A percentile compares a stretch with the other conserved stretches of the same genome.
phyloP scores from a whole-genome alignment of 441 rosid species.

The Metrosideros polymorpha region DNA sequence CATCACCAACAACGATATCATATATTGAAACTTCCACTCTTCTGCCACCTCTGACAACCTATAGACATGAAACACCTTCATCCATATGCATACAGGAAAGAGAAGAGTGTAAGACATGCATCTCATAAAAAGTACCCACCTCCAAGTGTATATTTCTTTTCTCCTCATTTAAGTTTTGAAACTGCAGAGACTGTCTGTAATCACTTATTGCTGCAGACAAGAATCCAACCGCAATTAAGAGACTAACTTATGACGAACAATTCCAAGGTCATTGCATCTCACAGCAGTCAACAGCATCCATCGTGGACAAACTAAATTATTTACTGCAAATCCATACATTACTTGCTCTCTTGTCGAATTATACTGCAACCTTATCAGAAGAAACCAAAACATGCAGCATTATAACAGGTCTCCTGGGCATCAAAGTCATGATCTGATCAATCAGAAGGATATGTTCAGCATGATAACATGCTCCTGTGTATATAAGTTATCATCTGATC shows the following conservation, averaged over 20 bases:
- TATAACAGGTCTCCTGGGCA: neutral
- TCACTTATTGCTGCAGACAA: constrained; percentile 83
- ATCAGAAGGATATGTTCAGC: neutral
- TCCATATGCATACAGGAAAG: constrained; percentile 2
- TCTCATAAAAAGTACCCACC: constrained; percentile 30
- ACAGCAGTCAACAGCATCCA: neutral
- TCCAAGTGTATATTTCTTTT: constrained; percentile 89
- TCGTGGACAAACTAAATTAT: neutral
- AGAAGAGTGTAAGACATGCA: neutral
- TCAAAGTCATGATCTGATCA: neutral
- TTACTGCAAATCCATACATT: neutral
- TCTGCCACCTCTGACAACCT: constrained; percentile 93
- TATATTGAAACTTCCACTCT: constrained; percentile 89
- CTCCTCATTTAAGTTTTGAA: constrained; percentile 90
- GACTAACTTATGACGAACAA: neutral
- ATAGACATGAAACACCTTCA: neutral
- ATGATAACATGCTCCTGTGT: neutral
- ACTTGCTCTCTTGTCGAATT: neutral
- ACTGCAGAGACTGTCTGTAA: constrained; percentile 93
- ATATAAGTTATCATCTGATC: neutral
- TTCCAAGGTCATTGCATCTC: neutral
- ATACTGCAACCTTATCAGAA: neutral
- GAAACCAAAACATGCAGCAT: neutral
- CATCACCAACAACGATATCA: constrained; percentile 89
- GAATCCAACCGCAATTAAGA: neutral